phyloP scores from a whole-genome alignment of 371 early-diverging fungal species.

The Parasitella parasitica region DNA sequence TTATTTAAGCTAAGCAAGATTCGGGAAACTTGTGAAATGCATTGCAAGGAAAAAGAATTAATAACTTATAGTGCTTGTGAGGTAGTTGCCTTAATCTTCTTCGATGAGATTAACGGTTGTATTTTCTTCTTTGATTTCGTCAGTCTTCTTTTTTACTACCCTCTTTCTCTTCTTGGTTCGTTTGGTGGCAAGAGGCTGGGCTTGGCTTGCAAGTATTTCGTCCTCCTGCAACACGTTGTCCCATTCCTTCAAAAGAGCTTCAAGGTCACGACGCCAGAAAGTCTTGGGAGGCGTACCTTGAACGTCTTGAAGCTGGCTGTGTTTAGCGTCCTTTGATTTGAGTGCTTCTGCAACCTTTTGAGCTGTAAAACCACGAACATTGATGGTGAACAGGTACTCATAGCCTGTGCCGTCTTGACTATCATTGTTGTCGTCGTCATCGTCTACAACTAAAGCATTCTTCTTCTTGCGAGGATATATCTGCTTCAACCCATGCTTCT shows the following conservation, averaged over 20 bases:
- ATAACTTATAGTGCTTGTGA: too few relatives aligned
- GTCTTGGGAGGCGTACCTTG: conserved; percentile 70
- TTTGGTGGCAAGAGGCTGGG: conserved; percentile 26
- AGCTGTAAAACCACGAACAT: conserved; percentile 88
- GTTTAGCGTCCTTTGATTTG: conserved; percentile 71
- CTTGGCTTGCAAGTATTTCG: conserved; percentile 18
- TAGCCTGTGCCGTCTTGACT: conserved; percentile 58
- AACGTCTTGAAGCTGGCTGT: conserved; percentile 72
- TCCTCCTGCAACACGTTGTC: conserved; percentile 47
- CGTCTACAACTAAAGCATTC: conserved; percentile 40
- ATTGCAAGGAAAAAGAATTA: too few relatives aligned
- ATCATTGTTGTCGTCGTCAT: conserved; percentile 24
- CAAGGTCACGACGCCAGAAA: conserved; percentile 94
- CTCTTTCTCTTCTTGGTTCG: conserved; percentile 5
- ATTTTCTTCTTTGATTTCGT: background rate
- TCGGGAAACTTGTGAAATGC: too few relatives aligned
- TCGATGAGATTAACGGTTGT: too few relatives aligned
- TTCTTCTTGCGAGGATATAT: conserved; percentile 56
- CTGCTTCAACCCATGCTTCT: conserved; percentile 65
- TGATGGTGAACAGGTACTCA: conserved; percentile 95
- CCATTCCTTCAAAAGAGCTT: conserved; percentile 76
- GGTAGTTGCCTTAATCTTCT: too few relatives aligned
- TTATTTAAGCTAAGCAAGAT: too few relatives aligned
- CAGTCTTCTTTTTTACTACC: conserved; percentile 5
- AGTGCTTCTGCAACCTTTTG: conserved; percentile 88